Base-by-base conservation (phyloP, 768 basidiomycete species). In the Filobasidium floriforme region DNA sequence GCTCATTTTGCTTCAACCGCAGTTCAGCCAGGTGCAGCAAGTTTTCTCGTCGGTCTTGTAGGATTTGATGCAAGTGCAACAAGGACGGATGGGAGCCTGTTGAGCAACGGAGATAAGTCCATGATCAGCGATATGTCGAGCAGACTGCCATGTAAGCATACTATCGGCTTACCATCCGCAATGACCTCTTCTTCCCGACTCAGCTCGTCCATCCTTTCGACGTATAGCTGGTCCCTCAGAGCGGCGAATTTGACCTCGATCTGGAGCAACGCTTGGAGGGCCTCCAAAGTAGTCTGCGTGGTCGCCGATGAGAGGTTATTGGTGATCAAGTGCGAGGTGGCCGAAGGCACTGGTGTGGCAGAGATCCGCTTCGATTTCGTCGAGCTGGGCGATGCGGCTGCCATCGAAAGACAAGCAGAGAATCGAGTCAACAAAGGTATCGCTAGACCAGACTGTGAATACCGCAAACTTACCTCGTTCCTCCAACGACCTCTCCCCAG, bases 201-300 rank as follows among this genome's bases (percentile, higher is more conserved):
- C 9, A 94, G 80, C 4, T 85, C 86, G 46, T 92, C 89, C 90
- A 97, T 92, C 76, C 92, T 89, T 80, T 98, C 94, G 22, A 97
- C 82, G 76, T 93, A 97, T 18, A 97, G 82, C 60, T 86, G 82
- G 76, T 97, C 92, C 57, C 94, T 81, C 64, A 97, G 78, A 40
- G 88, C 79, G 0, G 93, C 92, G 77, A 92, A 96, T 73, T 89
- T 90, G 79, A 97, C 85, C 75, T 99, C 94, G 71, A 99, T 93
- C 54, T 82, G 84, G 2, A 93, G 88, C 7, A 97, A 81, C 0
- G 88, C 87, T 66, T 92, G 91, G 65, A 98, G 83, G 0, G 92
- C 92, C 73, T 94, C 92, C n/a, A 73, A 24, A 1, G 73, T 75
- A 3, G 73, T 74, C n/a, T 73, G 71, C 18, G 75, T 66, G 6